A percentile compares a stretch with the other conserved stretches of the same genome.
phyloP scores from a whole-genome alignment of 1,139 yeast species.

The Hanseniaspora gamundiae region DNA sequence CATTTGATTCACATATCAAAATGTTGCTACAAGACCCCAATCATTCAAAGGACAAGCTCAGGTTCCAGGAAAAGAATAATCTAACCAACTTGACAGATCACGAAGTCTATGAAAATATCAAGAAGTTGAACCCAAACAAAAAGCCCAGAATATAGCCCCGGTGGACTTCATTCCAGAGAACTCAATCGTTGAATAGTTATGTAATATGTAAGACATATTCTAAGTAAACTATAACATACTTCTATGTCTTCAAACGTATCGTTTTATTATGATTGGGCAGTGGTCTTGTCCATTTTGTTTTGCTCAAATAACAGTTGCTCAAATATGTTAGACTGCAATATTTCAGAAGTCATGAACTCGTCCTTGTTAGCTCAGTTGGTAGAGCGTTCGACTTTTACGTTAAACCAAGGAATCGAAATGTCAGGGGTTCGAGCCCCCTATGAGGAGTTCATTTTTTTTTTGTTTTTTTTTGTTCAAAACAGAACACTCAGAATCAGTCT shows the following conservation, averaged over 20 bases:
- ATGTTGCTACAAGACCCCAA: constrained; percentile 69
- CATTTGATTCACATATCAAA: constrained; percentile 64
- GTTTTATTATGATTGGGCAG: no score
- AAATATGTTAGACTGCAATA: no score
- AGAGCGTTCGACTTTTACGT: constrained; percentile 27
- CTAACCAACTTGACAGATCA: constrained; percentile 53
- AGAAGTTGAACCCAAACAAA: constrained; percentile 25
- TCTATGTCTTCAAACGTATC: no score
- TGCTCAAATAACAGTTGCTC: no score
- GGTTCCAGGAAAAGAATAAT: constrained; percentile 51
- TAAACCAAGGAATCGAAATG: constrained; percentile 25
- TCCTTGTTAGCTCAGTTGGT: constrained; percentile 28
- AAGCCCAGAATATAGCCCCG: no score
- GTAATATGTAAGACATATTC: neutral
- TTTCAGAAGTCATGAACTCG: no score
- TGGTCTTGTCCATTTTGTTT: no score
- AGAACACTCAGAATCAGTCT: no score
- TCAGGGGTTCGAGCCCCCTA: constrained; percentile 31
- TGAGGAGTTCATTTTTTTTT: constrained; percentile 24
- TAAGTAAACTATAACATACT: no score
- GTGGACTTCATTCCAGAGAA: no score
- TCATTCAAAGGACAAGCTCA: constrained; percentile 58
- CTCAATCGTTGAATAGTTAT: neutral
- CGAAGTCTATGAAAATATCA: constrained; percentile 67
- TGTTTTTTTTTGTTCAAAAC: neutral